Conservation (phyloP, 129 eudicot species). For the Logfia minima region DNA sequence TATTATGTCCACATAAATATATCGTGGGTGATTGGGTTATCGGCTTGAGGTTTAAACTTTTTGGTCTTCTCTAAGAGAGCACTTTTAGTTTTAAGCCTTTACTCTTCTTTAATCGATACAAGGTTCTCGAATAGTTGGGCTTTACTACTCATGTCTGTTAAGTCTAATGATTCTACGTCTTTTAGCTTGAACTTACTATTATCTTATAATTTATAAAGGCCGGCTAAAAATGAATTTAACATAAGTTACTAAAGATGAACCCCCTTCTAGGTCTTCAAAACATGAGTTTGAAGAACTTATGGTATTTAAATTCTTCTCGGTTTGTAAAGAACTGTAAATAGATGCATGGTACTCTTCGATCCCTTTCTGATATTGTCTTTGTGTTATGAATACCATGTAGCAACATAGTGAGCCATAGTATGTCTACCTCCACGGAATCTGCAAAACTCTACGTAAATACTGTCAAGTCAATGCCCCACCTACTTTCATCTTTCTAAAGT, state of each 20-base stretch:
- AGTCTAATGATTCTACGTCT: neutral
- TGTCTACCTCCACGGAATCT: neutral
- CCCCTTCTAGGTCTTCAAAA: neutral
- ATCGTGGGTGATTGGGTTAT: neutral
- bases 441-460: neutral
- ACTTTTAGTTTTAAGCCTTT: neutral
- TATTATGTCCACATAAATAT: neutral
- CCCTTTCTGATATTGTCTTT: neutral
- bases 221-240: neutral
- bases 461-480: neutral
- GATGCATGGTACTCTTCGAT: neutral
- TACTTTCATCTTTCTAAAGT: too few relatives aligned
- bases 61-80: neutral
- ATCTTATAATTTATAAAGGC: neutral
- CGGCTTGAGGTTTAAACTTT: neutral
- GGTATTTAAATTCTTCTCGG: neutral
- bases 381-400: neutral
- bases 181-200: neutral
- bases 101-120: neutral
- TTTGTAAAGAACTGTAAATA: neutral
- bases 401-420: neutral
- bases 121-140: neutral
- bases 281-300: neutral
- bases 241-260: neutral
- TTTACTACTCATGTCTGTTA: neutral